Evolutionary conservation across 2,329 filamentous ascomycete species (phyloP).

Genomic region (Aciculosporium take): DNA sequence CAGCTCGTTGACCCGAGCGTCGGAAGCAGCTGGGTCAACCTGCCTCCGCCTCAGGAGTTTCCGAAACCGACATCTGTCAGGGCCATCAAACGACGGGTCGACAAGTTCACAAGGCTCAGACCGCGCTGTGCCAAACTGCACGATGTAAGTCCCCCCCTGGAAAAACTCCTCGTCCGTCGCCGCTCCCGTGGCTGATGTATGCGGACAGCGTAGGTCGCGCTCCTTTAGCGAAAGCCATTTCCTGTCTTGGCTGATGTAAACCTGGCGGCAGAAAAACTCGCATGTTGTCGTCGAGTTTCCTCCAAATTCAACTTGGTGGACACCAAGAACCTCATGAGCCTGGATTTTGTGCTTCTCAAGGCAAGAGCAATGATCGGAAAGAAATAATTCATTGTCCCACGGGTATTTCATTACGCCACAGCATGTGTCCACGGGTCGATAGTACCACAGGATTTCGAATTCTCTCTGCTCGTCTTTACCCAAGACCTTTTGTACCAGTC

Average conservation of each 20-base stretch:
- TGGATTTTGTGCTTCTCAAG: slow-evolving; percentile 30
- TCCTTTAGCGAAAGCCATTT: slow-evolving; percentile 46
- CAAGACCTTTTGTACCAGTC: slow-evolving; percentile 47
- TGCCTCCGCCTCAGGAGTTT: slow-evolving; percentile 34
- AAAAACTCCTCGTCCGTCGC: slow-evolving; percentile 19
- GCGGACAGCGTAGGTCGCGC: slow-evolving; percentile 39
- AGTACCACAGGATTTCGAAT: slow-evolving; percentile 62
- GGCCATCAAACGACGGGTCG: neutral
- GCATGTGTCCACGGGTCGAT: slow-evolving; percentile 54
- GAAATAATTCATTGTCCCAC: slow-evolving; percentile 57
- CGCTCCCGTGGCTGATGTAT: slow-evolving; percentile 12
- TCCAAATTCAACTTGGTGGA: slow-evolving; percentile 45
- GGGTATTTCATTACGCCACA: slow-evolving; percentile 56
- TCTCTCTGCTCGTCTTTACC: slow-evolving; percentile 20
- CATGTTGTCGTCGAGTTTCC: slow-evolving; percentile 28
- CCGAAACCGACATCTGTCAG: slow-evolving; percentile 27
- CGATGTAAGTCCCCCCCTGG: slow-evolving; percentile 47
- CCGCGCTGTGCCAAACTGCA: slow-evolving; percentile 16
- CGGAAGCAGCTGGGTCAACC: slow-evolving; percentile 18
- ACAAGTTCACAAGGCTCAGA: slow-evolving; percentile 51
- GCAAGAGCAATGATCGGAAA: slow-evolving; percentile 66
- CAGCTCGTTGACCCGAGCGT: slow-evolving; percentile 40
- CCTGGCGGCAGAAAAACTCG: slow-evolving; percentile 57
- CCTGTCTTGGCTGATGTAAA: slow-evolving; percentile 45
- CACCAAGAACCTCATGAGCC: slow-evolving; percentile 40